These are phyloP conservation scores for Saccharomyces hybrid DNA, from an alignment of 1,139 yeast species.

Conservation along the genomic window DNA sequence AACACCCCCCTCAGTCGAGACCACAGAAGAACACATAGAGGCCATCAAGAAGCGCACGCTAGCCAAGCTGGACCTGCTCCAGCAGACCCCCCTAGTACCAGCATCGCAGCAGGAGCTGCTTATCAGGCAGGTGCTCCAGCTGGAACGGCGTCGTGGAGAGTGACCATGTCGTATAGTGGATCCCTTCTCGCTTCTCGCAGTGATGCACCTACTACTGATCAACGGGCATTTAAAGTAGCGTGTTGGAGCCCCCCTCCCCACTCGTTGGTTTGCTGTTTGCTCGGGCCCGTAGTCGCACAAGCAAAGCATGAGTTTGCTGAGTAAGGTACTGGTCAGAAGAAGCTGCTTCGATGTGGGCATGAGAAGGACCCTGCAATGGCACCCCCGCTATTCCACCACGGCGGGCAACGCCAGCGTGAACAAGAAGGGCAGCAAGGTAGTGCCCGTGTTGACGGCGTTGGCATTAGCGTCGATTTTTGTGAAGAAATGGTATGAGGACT, in stretches of 20 bases:
- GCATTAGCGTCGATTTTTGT: background rate
- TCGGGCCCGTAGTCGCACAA: background rate
- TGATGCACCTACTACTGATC: background rate
- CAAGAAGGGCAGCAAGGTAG: background rate
- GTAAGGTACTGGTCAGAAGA: background rate
- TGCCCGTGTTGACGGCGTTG: background rate
- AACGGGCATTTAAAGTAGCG: background rate
- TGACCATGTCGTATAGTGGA: background rate
- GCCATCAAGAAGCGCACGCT: background rate
- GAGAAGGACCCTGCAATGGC: background rate
- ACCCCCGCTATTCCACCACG: background rate
- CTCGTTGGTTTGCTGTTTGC: background rate
- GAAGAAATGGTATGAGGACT: background rate
- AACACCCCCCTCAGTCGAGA: background rate
- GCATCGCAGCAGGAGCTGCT: background rate
- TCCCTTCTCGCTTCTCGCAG: background rate
- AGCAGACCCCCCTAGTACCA: background rate
- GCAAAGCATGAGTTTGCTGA: background rate
- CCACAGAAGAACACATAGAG: background rate
- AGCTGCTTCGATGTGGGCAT: background rate
- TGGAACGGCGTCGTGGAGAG: background rate
- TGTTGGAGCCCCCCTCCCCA: background rate
- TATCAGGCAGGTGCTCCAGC: background rate
- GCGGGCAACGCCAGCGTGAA: background rate
- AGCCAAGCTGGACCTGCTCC: background rate